A percentile compares a stretch with the other conserved stretches of the same genome.
Conservation (phyloP, 1,139 yeast genomes). For the Hemisphaericaspora xylanilytica region DNA sequence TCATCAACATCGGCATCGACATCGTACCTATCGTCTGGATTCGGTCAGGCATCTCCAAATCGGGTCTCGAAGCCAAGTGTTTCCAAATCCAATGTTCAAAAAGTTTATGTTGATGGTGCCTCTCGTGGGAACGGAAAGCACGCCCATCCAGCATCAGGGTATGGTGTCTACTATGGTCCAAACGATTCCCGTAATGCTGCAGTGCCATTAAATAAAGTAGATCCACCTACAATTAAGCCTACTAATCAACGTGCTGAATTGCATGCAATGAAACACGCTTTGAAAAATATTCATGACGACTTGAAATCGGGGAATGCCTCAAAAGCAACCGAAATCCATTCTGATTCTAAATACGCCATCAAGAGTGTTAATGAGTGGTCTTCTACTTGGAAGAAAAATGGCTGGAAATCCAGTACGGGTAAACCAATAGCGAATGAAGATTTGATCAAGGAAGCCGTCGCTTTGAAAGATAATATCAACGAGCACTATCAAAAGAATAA, state of each 20-base stretch:
- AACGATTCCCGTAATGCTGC: constrained; percentile 54
- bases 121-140: constrained; percentile 52
- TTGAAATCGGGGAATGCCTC: constrained; percentile 3
- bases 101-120: constrained; percentile 72
- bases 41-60: too few relatives aligned
- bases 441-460: constrained; percentile 35
- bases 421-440: constrained; percentile 51
- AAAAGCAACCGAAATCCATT: constrained; percentile 32
- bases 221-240: constrained; percentile 27
- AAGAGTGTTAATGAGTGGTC: constrained; percentile 53
- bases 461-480: constrained; percentile 28
- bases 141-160: constrained; percentile 53
- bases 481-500: constrained; percentile 21
- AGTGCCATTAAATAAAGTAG: constrained; percentile 42
- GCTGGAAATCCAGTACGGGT: constrained; percentile 49
- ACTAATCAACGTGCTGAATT: constrained; percentile 87
- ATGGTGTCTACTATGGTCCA: constrained; percentile 69
- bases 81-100: background rate
- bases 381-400: constrained; percentile 49
- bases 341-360: constrained; percentile 61
- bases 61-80: background rate
- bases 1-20: background rate
- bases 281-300: constrained; percentile 35
- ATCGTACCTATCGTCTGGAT: background rate
- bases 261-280: constrained; percentile 59